Evolutionary conservation across 108 stramenopile species (phyloP), one percentile per base, ranked within the genome.

Genomic region (Cyclotella choctawhatcheeana): DNA sequence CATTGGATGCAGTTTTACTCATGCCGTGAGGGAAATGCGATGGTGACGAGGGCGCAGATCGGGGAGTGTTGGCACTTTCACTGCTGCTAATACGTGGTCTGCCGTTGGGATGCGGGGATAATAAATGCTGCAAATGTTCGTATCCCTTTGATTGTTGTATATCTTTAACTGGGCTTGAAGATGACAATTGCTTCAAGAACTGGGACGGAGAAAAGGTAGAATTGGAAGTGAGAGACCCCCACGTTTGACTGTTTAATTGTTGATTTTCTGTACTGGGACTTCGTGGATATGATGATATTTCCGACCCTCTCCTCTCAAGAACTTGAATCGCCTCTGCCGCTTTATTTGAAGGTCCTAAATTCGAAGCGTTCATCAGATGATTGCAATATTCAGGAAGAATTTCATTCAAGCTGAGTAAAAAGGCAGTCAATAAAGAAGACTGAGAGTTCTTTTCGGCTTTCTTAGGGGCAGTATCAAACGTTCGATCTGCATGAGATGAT

Each of bases 371-470:
- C 0, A 44, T 17, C 20, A 78, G 69, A 50, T 78, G 63, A 12
- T 51, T 33, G 55, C 69, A 78, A 34, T 71, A 78, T 65, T 71
- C 69, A 3, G 77, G 77, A 34, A 78, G 64, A 17, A 70, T 20
- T 18, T 68, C 69, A 50, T 78, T 51, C 16, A 78, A 51, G 34
- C 43, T 52, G 16, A 71, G 63, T 7, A 78, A 59, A 22, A 78
- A 65, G 2, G 62, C 63, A 0, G 77, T 66, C 26, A 64, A 35
- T 4, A 60, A 35, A 22, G 59, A 40, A 37, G 21, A 40, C 12
- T 60, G 59, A 18, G 59, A 31, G 1, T 30, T 45, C 26, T 45
- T 45, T 3, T 59, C 33, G 47, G 8, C 18, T 48, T 8, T 48
- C 4, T n/a, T 10, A n/a, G 16, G n/a, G 17, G 47, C 4, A 17